A percentile compares a stretch with the other conserved stretches of the same genome.
Evolutionary conservation across 2,329 filamentous ascomycete genomes (phyloP).

Genomic region (Ceratocystis cubensis): DNA sequence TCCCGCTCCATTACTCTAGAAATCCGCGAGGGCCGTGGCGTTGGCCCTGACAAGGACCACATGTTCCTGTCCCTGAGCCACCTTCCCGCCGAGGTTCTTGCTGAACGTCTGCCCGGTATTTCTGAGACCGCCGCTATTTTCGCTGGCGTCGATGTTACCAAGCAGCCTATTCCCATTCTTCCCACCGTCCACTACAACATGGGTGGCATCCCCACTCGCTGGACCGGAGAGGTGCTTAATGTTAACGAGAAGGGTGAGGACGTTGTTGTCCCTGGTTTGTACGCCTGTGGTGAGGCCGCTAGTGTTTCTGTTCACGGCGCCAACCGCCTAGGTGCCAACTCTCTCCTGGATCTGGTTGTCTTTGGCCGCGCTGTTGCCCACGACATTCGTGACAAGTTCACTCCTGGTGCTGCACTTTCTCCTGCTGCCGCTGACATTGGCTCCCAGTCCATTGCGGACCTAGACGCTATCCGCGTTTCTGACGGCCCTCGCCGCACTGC

Average conservation of each 20-base stretch:
- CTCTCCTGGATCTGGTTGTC: constrained; percentile 89
- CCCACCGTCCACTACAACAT: constrained; percentile 99
- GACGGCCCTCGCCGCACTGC: constrained; percentile 76
- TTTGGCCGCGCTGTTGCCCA: constrained; percentile 96
- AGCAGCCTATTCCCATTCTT: constrained; percentile 91
- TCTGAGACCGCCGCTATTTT: constrained; percentile 98
- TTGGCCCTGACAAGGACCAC: constrained; percentile 94
- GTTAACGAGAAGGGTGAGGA: constrained; percentile 77
- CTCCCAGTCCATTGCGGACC: constrained; percentile 70
- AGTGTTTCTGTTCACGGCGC: constrained; percentile 97
- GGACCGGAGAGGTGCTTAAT: constrained; percentile 91
- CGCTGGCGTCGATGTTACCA: constrained; percentile 88
- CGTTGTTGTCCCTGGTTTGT: constrained; percentile 86
- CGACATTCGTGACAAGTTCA: constrained; percentile 90
- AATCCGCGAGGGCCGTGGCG: constrained; percentile 93
- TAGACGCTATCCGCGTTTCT: constrained; percentile 75
- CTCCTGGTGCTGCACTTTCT: constrained; percentile 66
- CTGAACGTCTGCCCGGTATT: constrained; percentile 94
- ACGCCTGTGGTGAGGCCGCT: constrained; percentile 91
- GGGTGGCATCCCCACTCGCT: constrained; percentile 96
- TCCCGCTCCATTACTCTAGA: constrained; percentile 97
- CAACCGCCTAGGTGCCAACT: constrained; percentile 96
- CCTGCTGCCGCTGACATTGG: constrained; percentile 74
- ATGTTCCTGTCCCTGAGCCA: constrained; percentile 97
- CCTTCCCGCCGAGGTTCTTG: constrained; percentile 78